Base-by-base conservation (phyloP, 1,284 basidiomycete genomes). In the Fomitopsis pinicola region DNA sequence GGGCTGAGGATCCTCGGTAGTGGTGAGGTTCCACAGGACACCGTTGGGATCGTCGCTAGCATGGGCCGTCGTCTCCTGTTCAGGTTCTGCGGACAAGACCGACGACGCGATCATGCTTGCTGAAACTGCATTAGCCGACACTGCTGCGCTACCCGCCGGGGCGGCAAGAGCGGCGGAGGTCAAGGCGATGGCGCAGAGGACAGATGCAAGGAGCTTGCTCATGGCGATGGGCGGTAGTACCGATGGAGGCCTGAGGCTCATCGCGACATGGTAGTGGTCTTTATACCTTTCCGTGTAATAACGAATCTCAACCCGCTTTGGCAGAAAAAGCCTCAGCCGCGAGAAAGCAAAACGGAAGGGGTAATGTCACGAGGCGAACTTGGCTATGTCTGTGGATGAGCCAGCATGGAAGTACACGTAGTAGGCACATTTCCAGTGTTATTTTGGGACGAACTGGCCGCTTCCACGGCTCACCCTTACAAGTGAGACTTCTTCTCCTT, bases 1-100 rank as follows among this genome's bases (percentile, higher is more conserved):
- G 5, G 80, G 73, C 55, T 73, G 64, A 5, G 76, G 73, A 35
- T 63, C 66, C 9, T 61, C 61, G 12, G 45, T 55, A 12, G 57
- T 57, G 33, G 56, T 57, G 22, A 59, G 44, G 2, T 59, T 62
- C 71, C 59, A 73, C 68, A 45, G 71, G 68, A 77, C 77, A 80
- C 65, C 67, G 70, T 87, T 87, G 38, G 85, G 82, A 65, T 84
- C 73, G 58, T 82, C 75, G 60, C 73, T 77, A 54, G 82, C 81
- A 53, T 74, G 76, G 14, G 79, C 72, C 19, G 78, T 78, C 3
- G 84, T 85, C 52, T 67, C 64, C n/a, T 56, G 59, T 44, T 61
- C 35, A 64, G 68, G 54, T 59, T 60, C 48, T 19, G 60, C 58
- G 30, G 63, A 58, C 12, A 60, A 14, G 30, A 57, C 45, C 15